Conservation (phyloP, 1,284 basidiomycete species). For the Bjerkandera adusta region DNA sequence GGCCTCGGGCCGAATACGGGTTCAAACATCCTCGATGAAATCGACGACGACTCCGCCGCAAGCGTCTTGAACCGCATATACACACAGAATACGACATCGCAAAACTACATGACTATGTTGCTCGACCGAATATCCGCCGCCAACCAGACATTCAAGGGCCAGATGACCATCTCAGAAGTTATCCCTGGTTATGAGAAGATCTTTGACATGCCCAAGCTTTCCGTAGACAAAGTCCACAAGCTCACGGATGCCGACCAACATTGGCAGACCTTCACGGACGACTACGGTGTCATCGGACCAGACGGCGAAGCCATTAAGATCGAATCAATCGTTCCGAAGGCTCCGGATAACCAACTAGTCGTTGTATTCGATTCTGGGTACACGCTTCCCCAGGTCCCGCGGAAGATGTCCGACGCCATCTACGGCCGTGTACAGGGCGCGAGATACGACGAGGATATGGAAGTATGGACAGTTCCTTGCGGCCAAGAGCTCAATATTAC, state of each 20-base stretch:
- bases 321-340: constrained; percentile 60
- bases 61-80: constrained; percentile 45
- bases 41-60: constrained; percentile 48
- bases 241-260: constrained; percentile 64
- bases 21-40: constrained; percentile 58
- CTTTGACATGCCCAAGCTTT: constrained; percentile 57
- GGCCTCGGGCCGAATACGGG: constrained; percentile 75
- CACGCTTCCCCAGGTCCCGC: constrained; percentile 68
- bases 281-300: constrained; percentile 63
- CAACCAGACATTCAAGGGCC: constrained; percentile 38
- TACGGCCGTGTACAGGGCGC: constrained; percentile 78
- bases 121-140: constrained; percentile 61
- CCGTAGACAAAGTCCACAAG: constrained; percentile 61
- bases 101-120: constrained; percentile 69
- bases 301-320: constrained; percentile 62
- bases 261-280: constrained; percentile 72
- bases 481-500: constrained; percentile 67
- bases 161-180: constrained; percentile 57
- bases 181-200: constrained; percentile 61
- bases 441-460: constrained; percentile 52
- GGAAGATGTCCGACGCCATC: constrained; percentile 71
- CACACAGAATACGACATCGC: constrained; percentile 33
- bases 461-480: constrained; percentile 74
- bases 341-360: constrained; percentile 42
- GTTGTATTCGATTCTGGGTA: constrained; percentile 76